phyloP scores from a whole-genome alignment of 371 early-diverging fungal species.

The Lichtheimia ramosa region DNA sequence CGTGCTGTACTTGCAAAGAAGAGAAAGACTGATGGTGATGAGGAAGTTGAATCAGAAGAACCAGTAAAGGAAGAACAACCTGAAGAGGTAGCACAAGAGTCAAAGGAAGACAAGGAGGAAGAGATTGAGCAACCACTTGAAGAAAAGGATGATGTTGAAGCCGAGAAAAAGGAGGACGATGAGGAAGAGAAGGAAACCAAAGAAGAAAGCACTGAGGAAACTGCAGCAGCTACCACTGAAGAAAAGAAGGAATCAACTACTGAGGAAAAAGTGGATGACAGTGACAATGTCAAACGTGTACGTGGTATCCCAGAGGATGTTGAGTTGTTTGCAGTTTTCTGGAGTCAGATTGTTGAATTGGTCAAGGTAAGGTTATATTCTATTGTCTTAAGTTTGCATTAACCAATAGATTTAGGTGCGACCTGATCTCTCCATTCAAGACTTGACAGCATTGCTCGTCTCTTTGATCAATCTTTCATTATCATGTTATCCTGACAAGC shows the following conservation, averaged over 20 bases:
- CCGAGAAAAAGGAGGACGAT: slow-evolving; percentile 12
- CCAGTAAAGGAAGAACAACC: slow-evolving; percentile 20
- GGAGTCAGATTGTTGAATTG: slow-evolving; percentile 89
- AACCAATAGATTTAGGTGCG: slow-evolving; percentile 39
- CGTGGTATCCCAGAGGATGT: slow-evolving; percentile 85
- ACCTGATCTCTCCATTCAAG: slow-evolving; percentile 88
- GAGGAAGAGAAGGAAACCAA: slow-evolving; percentile 10
- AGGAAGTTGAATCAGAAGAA: slow-evolving; percentile 18
- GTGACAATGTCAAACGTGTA: slow-evolving; percentile 35
- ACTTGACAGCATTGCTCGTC: slow-evolving; percentile 83
- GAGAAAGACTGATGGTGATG: slow-evolving; percentile 17
- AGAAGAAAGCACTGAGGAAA: slow-evolving; percentile 6
- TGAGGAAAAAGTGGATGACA: neutral
- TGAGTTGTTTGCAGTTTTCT: slow-evolving; percentile 91
- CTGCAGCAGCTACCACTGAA: slow-evolving; percentile 15
- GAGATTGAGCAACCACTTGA: slow-evolving; percentile 19
- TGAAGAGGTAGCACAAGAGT: slow-evolving; percentile 15
- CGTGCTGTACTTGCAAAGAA: slow-evolving; percentile 29
- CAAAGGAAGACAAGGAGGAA: slow-evolving; percentile 14
- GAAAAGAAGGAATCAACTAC: slow-evolving; percentile 23
- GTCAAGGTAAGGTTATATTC: slow-evolving; percentile 62
- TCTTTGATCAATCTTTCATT: slow-evolving; percentile 86
- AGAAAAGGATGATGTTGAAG: slow-evolving; percentile 24
- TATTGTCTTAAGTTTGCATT: too few species aligned
- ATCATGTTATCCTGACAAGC: slow-evolving; percentile 89